Conservation (phyloP, 345 rosid species). For the Ceriops zippeliana region DNA sequence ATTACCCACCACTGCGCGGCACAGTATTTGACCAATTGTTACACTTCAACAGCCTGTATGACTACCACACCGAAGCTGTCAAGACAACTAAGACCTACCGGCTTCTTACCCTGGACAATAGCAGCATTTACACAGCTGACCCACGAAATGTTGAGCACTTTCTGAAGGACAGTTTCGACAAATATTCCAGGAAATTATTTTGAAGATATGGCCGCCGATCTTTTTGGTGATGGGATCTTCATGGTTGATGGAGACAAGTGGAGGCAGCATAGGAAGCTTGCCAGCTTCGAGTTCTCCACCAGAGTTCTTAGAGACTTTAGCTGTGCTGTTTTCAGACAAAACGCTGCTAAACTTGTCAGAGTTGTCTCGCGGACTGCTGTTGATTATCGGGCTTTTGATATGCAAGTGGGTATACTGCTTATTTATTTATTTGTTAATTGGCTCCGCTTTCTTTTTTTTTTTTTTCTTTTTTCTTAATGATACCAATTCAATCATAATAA, state of each 20-base stretch:
- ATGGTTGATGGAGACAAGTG: constrained; percentile 73
- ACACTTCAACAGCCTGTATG: constrained; percentile 47
- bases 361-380: constrained; percentile 29
- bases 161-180: constrained; percentile 49
- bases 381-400: constrained; percentile 42
- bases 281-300: constrained; percentile 69
- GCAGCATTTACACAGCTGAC: constrained; percentile 53
- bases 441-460: background rate
- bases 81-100: constrained; percentile 44
- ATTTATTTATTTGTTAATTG: background rate
- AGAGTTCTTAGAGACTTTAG: constrained; percentile 68
- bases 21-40: constrained; percentile 42
- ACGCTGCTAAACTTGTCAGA: constrained; percentile 44
- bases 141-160: constrained; percentile 61
- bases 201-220: constrained; percentile 31
- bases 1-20: constrained; percentile 54
- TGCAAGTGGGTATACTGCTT: constrained; percentile 45
- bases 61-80: constrained; percentile 49
- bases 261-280: constrained; percentile 77
- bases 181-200: constrained; percentile 41
- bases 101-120: constrained; percentile 42
- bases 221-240: constrained; percentile 77
- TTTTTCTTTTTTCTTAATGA: too few species aligned
- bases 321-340: constrained; percentile 55
- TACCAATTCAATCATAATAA: too few species aligned